Evolutionary conservation across 164 flowering plant species (phyloP).

Genomic region (Aristolochia californica): DNA sequence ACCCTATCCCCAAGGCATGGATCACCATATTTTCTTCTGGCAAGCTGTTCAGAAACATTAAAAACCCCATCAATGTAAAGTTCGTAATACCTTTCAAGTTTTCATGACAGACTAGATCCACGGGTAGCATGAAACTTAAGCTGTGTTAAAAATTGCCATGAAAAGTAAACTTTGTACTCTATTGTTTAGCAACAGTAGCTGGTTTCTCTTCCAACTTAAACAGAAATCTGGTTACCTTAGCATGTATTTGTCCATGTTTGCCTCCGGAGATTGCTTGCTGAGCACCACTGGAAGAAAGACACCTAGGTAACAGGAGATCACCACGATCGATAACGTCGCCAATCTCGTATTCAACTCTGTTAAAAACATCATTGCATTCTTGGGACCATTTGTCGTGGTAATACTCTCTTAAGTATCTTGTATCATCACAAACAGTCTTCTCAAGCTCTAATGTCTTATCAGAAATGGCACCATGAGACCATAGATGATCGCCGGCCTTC

Average conservation of each 20-base stretch:
- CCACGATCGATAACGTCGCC: slow-evolving; percentile 12
- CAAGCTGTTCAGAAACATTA: slow-evolving; percentile 13
- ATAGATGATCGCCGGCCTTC: slow-evolving; percentile 17
- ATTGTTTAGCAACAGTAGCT: too few relatives aligned
- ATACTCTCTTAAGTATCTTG: slow-evolving; percentile 11
- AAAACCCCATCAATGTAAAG: not conserved
- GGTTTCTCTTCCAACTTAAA: too few relatives aligned
- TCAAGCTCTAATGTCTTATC: slow-evolving; percentile 18
- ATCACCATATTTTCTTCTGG: slow-evolving; percentile 15
- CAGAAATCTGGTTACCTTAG: slow-evolving; percentile 5
- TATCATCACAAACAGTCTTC: slow-evolving; percentile 26
- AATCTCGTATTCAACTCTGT: slow-evolving; percentile 17
- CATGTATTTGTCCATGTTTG: slow-evolving; percentile 12
- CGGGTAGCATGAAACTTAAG: too few relatives aligned
- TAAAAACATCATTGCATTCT: slow-evolving; percentile 23
- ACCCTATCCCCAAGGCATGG: slow-evolving; percentile 30
- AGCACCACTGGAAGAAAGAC: slow-evolving; percentile 10
- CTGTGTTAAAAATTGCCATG: too few relatives aligned
- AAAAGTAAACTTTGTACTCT: too few relatives aligned
- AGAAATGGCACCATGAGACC: slow-evolving; percentile 38
- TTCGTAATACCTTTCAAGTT: too few relatives aligned
- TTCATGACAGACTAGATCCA: too few relatives aligned
- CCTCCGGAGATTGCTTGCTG: slow-evolving; percentile 11
- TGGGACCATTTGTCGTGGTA: slow-evolving; percentile 13
- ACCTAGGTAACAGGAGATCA: slow-evolving; percentile 21